Percentiles rank a stretch among this genome's conserved stretches.
Evolutionary conservation across 164 flowering plant genomes (phyloP).

Genomic region (Cinnamomum micranthum): DNA sequence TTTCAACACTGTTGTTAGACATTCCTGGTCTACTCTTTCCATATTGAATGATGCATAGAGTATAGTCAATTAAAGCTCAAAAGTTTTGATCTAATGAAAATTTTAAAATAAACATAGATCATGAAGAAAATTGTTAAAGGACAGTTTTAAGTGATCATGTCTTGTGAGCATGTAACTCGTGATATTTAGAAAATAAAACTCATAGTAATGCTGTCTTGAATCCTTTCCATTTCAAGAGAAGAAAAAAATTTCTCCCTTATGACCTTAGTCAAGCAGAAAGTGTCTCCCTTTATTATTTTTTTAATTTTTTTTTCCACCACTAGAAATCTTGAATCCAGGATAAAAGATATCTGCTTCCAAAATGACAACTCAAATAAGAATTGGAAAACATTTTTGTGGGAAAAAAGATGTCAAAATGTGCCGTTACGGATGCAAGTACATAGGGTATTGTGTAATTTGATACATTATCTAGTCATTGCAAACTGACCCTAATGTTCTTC

Average conservation of each 20-base stretch:
- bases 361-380: neutral
- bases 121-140: neutral
- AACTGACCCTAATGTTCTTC: neutral
- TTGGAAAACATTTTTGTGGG: neutral
- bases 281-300: no score
- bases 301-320: neutral
- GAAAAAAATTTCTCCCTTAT: neutral
- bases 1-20: neutral
- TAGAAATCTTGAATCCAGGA: neutral
- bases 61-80: neutral
- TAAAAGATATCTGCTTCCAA: neutral
- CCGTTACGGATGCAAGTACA: neutral
- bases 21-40: neutral
- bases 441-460: no score
- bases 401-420: neutral
- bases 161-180: neutral
- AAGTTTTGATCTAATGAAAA: neutral
- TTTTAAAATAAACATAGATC: neutral
- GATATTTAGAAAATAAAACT: neutral
- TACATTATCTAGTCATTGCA: neutral
- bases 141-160: neutral
- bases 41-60: neutral
- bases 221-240: neutral
- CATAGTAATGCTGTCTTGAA: no score
- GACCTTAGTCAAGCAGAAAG: no score